A percentile compares a stretch with the other conserved stretches of the same genome.
Conservation (phyloP, 2,329 filamentous ascomycete genomes). For the Fusarium verticillioides region DNA sequence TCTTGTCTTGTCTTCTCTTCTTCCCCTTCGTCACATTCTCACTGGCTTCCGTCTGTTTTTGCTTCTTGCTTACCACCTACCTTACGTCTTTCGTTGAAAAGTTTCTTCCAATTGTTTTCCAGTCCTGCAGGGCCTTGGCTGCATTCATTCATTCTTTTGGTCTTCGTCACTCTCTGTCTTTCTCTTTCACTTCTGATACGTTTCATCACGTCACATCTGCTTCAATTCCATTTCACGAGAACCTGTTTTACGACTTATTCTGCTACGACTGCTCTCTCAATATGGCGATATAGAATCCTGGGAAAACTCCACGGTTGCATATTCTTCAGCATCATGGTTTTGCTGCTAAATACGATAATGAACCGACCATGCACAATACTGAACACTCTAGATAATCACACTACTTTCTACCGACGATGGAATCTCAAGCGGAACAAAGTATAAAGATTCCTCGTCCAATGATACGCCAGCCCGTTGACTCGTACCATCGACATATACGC, state of each 20-base stretch:
- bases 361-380: constrained; percentile 22
- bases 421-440: constrained; percentile 28
- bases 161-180: constrained; percentile 5
- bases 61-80: constrained; percentile 30
- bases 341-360: constrained; percentile 15
- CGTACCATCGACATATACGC: constrained; percentile 44
- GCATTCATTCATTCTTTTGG: constrained; percentile 30
- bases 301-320: constrained; percentile 9
- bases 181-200: constrained; percentile 1
- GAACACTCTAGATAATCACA: constrained; percentile 17
- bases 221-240: constrained; percentile 4
- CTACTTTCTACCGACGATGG: constrained; percentile 33
- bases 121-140: constrained; percentile 33
- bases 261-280: background rate
- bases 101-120: constrained; percentile 16
- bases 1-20: background rate
- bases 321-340: constrained; percentile 29
- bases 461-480: constrained; percentile 40
- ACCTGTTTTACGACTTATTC: background rate
- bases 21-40: background rate
- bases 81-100: constrained; percentile 24
- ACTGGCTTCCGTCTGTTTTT: constrained; percentile 13
- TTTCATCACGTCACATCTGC: constrained; percentile 8
- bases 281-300: constrained; percentile 28
- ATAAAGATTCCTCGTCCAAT: constrained; percentile 33